Base-by-base conservation (phyloP, 805 yeast genomes). In the Candida anglica region DNA sequence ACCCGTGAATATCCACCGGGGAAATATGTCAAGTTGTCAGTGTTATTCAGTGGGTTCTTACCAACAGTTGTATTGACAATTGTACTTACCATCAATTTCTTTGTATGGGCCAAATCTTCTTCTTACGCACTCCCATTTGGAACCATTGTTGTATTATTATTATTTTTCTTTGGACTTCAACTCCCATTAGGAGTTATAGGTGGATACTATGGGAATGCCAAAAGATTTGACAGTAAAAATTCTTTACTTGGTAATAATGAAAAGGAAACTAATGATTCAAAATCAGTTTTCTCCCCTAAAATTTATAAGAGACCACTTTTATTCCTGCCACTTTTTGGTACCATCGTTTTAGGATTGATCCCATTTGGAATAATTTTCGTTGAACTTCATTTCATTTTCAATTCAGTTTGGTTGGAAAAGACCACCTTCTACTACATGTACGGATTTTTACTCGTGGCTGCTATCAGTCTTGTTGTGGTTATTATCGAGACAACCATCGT, bases 361-460 rank as follows among this genome's bases (percentile, higher is more conserved):
- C 95, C 96, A 22, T 87, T 86, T 51, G 79, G 81, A 13, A 78
- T 86, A 9, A 79, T 85, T n/a, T 81, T 81, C 50, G 87, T 84
- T 36, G 95, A 87, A 50, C 62, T 87, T 39, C 59, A 78, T 36
- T 81, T 79, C 53, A 71, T 86, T 19, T 79, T 83, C 62, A 77
- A 84, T 53, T 76, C 89, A 2, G 65, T 86, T 8, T 86, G 95
- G 91, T 63, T 81, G 38, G 88, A 84, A 48, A 82, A 82, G 54
- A 75, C 88, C 0, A 75, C 89, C 3, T 84, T 78, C 48, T 84
- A 83, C 56, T 83, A 79, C 63, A 74, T 79, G 73, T 86, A 83
- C 56, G 93, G 95, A 2, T 86, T 85, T 50, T 61, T 87, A 15
- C 67, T 81, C 15, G 60, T 77, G 18, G 81, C 87, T 4, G 68